Conservation (phyloP, 1,284 basidiomycete species). For the Kalmanozyma brasiliensis region DNA sequence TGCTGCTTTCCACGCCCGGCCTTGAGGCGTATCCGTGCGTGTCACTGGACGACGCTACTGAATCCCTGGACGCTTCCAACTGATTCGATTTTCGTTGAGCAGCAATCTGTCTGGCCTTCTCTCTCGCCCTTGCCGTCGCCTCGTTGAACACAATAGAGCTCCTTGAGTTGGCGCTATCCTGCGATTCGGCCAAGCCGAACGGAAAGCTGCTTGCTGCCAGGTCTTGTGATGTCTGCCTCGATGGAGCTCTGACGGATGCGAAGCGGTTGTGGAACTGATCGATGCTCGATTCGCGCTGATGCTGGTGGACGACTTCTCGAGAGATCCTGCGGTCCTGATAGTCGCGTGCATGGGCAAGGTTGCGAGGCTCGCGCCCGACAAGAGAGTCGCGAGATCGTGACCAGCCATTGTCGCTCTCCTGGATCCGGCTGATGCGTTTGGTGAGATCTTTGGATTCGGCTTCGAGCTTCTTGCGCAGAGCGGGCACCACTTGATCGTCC, state of each 20-base stretch:
- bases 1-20: constrained; percentile 8
- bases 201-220: constrained; percentile 8
- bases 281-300: constrained; percentile 26
- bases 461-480: constrained; percentile 50
- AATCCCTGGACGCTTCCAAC: background rate
- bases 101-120: constrained; percentile 35
- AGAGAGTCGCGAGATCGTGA: constrained; percentile 13
- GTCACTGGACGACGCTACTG: constrained; percentile 8
- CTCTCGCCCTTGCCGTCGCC: constrained; percentile 32
- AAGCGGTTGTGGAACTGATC: constrained; percentile 47
- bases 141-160: constrained; percentile 7
- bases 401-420: constrained; percentile 43
- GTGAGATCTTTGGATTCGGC: constrained; percentile 32
- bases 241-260: constrained; percentile 8
- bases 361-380: constrained; percentile 7
- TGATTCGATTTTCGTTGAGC: constrained; percentile 13
- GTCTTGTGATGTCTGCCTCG: constrained; percentile 2
- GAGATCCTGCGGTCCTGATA: constrained; percentile 14
- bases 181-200: constrained; percentile 3
- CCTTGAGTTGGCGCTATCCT: background rate
- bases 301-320: constrained; percentile 27
- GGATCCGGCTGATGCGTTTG: constrained; percentile 47
- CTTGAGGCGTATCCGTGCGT: background rate
- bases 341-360: background rate
- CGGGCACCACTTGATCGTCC: constrained; percentile 56